Conservation (phyloP, 495 filamentous ascomycete genomes). For the Tetracladium setigerum region DNA sequence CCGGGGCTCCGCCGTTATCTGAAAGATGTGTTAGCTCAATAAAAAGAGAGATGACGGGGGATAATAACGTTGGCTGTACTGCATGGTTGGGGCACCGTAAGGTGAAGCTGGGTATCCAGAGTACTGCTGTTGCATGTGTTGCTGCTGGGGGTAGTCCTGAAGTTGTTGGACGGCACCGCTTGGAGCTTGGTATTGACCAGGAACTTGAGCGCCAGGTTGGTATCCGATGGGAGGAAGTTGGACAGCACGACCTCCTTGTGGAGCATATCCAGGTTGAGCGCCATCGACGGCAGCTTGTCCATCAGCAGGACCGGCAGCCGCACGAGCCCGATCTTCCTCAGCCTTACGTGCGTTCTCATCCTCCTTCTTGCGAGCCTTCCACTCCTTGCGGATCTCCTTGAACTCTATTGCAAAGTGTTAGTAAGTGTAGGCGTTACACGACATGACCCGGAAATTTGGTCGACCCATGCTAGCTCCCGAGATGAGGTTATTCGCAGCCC, state of each 20-base stretch:
- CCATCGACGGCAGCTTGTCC: constrained; percentile 48
- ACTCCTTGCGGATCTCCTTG: constrained; percentile 98
- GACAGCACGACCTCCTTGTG: constrained; percentile 47
- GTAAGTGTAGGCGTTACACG: constrained; percentile 24
- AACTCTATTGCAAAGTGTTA: constrained; percentile 61
- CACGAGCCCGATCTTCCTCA: constrained; percentile 78
- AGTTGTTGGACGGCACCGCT: constrained; percentile 50
- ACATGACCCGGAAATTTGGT: constrained; percentile 12
- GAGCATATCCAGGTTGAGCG: constrained; percentile 51
- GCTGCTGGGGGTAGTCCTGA: constrained; percentile 54
- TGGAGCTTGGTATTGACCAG: constrained; percentile 61
- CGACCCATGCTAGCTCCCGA: constrained; percentile 18
- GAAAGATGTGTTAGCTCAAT: constrained; percentile 16
- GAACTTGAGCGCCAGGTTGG: constrained; percentile 53
- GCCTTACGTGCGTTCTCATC: constrained; percentile 86
- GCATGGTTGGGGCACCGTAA: constrained; percentile 62
- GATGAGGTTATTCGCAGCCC: constrained; percentile 23
- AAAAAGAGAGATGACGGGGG: constrained; percentile 17
- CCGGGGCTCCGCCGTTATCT: constrained; percentile 20
- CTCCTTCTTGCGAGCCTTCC: constrained; percentile 99
- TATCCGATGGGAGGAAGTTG: constrained; percentile 88
- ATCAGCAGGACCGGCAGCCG: constrained; percentile 53
- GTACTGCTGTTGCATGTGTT: constrained; percentile 39
- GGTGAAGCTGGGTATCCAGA: constrained; percentile 64
- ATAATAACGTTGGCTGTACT: constrained; percentile 71